Evolutionary conservation across 2,329 filamentous ascomycete species (phyloP), one percentile per base, ranked within the genome.

Genomic region (Apiospora aurea): DNA sequence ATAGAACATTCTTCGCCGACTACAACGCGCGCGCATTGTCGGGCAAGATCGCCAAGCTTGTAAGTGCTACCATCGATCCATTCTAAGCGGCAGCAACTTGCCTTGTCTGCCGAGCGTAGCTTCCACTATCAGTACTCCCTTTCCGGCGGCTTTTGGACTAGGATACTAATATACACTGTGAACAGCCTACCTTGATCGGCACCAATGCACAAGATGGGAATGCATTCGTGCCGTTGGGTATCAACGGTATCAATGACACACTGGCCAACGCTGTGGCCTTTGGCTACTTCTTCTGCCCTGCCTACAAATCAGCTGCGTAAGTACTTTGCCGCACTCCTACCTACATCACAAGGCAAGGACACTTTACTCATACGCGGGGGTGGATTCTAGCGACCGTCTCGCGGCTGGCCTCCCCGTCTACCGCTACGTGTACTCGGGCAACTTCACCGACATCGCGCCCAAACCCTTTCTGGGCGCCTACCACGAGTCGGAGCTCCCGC

Each of bases 351-450:
- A 53, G 11, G 21, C 1, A 61, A 34, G 29, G 14, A 61, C 2
- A 16, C 13, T 5, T 26, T 21, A 26, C 68, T 69, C n/a, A 69
- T 7, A 69, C 13, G 34, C 4, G 0, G 8, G 0, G 8, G 1
- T 8, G 4, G 3, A 0, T 6, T 75, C 74, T 64, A 80, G 73
- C 69, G 80, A 76, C 74, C 75, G 71, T 18, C 72, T 75, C 26
- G 77, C 77, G 8, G 46, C 41, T 2, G 72, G 71, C 21, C 72
- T 78, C 0, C 76, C 78, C 2, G 83, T 83, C 1, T 85, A 81
- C 74, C 81, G 83, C 24, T 85, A 83, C 74, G 75, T 80, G 61
- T 85, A 83, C 73, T 78, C 79, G 2, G 83, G 83, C 66, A 82
- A 71, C 64, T 73, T 73, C 24, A 73, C 51, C 51, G 72, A 73